These are phyloP conservation scores for Cryphonectria naterciae DNA, from an alignment of 2,329 filamentous ascomycete genomes.

Conservation along the genomic window DNA sequence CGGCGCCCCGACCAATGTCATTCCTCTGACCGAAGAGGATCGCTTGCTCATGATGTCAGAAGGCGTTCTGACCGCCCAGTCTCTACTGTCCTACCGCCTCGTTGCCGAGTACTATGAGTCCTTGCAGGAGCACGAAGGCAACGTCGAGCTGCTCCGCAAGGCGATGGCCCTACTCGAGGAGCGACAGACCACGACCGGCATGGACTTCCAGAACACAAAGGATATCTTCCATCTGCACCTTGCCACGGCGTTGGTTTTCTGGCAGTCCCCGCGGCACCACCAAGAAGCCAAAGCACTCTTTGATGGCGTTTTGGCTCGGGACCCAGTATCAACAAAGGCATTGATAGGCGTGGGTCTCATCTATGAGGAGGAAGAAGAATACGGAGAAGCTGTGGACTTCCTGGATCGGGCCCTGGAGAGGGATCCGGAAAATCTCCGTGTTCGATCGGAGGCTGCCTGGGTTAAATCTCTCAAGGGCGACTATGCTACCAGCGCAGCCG, in stretches of 20 bases:
- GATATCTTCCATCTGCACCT: slow-evolving; percentile 79
- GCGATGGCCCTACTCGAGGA: slow-evolving; percentile 64
- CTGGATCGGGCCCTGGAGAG: slow-evolving; percentile 74
- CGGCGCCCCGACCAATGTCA: slow-evolving; percentile 55
- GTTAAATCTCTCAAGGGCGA: slow-evolving; percentile 84
- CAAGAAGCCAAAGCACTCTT: slow-evolving; percentile 87
- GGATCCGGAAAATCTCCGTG: slow-evolving; percentile 74
- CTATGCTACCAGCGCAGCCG: slow-evolving; percentile 66
- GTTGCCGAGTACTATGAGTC: slow-evolving; percentile 83
- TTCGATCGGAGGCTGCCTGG: slow-evolving; percentile 90
- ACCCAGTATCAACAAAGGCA: slow-evolving; percentile 76
- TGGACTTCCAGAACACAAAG: slow-evolving; percentile 68
- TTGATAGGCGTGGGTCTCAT: slow-evolving; percentile 90
- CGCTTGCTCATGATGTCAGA: slow-evolving; percentile 80
- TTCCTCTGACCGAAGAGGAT: slow-evolving; percentile 74
- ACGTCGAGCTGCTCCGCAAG: slow-evolving; percentile 78
- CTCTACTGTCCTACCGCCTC: slow-evolving; percentile 80
- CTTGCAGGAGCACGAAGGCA: slow-evolving; percentile 82
- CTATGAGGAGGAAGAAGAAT: slow-evolving; percentile 91
- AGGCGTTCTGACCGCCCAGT: slow-evolving; percentile 68
- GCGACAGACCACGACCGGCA: slow-evolving; percentile 68
- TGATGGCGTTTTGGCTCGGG: slow-evolving; percentile 75
- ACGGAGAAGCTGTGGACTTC: slow-evolving; percentile 78
- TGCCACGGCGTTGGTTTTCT: slow-evolving; percentile 85
- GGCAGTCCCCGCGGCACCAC: slow-evolving; percentile 88